Percentiles rank a stretch among this genome's conserved stretches.
phyloP scores from a whole-genome alignment of 2,329 filamentous ascomycete species.

The Penicillium sp. region DNA sequence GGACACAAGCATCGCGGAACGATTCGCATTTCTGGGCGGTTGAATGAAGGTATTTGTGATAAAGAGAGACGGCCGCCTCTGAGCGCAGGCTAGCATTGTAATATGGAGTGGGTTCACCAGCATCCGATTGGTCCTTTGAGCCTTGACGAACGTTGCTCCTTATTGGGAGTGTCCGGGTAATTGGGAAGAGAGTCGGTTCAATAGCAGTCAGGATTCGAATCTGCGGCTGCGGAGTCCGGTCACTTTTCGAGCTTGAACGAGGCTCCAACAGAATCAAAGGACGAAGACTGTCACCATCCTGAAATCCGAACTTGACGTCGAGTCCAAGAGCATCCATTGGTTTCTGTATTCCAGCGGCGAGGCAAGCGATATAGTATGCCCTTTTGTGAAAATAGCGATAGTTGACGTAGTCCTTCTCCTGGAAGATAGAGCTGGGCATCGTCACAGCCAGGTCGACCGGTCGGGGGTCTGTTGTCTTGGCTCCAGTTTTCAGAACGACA shows the following conservation, averaged over 20 bases:
- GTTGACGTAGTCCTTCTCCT: constrained; percentile 92
- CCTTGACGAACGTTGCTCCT: constrained; percentile 69
- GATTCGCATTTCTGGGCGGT: constrained; percentile 67
- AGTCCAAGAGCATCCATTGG: constrained; percentile 53
- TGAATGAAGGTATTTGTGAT: constrained; percentile 73
- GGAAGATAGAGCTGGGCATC: constrained; percentile 77
- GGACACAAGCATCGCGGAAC: constrained; percentile 79
- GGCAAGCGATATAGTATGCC: constrained; percentile 83
- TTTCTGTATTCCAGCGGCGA: constrained; percentile 69
- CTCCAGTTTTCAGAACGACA: constrained; percentile 74
- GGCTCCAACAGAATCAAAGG: constrained; percentile 61
- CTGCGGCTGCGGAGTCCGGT: constrained; percentile 50
- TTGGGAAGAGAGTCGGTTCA: constrained; percentile 67
- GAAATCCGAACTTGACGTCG: constrained; percentile 62
- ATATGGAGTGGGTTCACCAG: constrained; percentile 67
- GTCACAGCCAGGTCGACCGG: constrained; percentile 81
- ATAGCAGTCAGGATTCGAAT: constrained; percentile 79
- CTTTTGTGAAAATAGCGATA: constrained; percentile 93
- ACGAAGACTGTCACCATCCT: constrained; percentile 73
- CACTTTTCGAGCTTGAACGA: constrained; percentile 32
- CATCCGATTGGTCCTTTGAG: constrained; percentile 32
- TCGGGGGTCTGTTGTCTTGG: constrained; percentile 56
- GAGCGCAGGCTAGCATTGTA: constrained; percentile 86
- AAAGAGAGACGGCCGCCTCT: constrained; percentile 70
- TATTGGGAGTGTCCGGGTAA: constrained; percentile 67